These are phyloP conservation scores for Aspergillus homomorphus DNA, from an alignment of 495 filamentous ascomycete genomes.

Conservation along the genomic window DNA sequence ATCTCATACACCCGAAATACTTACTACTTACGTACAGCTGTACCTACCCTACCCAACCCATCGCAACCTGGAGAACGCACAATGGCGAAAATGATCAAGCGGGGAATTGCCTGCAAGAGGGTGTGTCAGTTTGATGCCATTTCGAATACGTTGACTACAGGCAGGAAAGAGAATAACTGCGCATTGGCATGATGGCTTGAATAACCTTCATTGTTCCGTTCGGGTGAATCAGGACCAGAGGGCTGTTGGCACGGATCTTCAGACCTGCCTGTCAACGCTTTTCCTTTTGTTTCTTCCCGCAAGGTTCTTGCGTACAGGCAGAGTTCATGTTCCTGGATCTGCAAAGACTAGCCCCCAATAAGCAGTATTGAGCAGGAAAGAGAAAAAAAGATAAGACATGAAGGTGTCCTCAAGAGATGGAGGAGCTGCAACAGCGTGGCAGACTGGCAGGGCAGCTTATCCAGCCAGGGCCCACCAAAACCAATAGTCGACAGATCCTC, in stretches of 20 bases:
- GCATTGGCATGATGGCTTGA: constrained; percentile 1
- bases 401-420: constrained; percentile 2
- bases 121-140: neutral
- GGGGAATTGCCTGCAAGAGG: neutral
- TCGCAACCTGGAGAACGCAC: neutral
- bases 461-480: constrained; percentile 41
- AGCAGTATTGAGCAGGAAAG: neutral
- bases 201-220: constrained; percentile 5
- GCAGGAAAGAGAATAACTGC: neutral
- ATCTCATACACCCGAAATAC: neutral
- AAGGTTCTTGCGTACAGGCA: neutral
- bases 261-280: constrained; percentile 12
- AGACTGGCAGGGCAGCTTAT: constrained; percentile 22
- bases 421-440: constrained; percentile 29
- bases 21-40: too few species aligned
- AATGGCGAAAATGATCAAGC: neutral
- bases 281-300: constrained; percentile 3
- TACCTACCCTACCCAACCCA: neutral
- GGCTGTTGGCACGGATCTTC: constrained; percentile 13
- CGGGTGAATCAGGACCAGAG: neutral
- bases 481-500: constrained; percentile 48
- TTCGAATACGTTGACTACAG: neutral
- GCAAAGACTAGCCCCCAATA: neutral
- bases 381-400: constrained; percentile 8
- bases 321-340: neutral